These are phyloP conservation scores for Acanthamoeba sp. DNA, from an alignment of 208 protist species.

Conservation along the genomic window DNA sequence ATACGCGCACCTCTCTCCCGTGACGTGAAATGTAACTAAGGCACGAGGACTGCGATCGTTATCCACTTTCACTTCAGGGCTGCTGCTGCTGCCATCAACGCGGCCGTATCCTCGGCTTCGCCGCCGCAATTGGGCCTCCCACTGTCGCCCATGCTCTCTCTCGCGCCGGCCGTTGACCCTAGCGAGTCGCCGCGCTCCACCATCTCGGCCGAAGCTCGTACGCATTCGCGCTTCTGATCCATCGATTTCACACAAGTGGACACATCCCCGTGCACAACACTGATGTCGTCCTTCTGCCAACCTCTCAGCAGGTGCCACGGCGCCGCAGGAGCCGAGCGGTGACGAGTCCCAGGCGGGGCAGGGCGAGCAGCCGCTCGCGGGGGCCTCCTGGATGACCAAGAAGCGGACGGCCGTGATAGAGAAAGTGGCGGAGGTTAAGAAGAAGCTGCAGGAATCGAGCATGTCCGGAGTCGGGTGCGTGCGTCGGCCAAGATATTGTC, in stretches of 20 bases:
- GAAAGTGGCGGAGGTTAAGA: constrained; percentile 20
- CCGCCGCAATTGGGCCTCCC: background rate
- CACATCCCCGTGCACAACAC: background rate
- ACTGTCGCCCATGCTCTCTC: background rate
- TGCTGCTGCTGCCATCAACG: background rate
- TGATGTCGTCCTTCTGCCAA: background rate
- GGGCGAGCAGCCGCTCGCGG: background rate
- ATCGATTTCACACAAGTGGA: background rate
- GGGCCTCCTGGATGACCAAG: background rate
- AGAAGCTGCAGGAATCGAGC: constrained; percentile 9
- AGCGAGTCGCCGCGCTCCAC: background rate
- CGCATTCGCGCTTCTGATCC: background rate
- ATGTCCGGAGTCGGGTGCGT: background rate
- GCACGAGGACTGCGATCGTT: background rate
- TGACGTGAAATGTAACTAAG: no score
- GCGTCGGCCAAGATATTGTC: no score
- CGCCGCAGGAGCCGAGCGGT: background rate
- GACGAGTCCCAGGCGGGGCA: background rate
- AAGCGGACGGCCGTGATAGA: constrained; percentile 14
- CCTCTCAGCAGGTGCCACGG: background rate
- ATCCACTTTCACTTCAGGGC: background rate
- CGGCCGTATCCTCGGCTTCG: background rate
- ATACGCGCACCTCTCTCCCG: background rate
- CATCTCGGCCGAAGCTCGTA: background rate
- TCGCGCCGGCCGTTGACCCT: background rate